Conservation (phyloP, 768 basidiomycete genomes). For the Kwoniella sp. region DNA sequence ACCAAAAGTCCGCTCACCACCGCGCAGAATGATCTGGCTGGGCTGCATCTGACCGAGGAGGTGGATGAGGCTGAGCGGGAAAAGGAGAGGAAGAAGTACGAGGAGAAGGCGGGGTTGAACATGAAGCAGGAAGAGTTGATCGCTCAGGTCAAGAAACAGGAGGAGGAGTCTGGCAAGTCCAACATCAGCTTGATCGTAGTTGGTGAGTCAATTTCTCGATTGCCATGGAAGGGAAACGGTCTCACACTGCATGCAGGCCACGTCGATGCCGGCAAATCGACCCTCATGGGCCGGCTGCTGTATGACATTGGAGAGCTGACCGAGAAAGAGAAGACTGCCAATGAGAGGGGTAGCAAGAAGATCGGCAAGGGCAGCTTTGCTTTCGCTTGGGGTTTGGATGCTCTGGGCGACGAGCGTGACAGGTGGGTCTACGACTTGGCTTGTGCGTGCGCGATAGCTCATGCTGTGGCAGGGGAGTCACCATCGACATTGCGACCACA, state of each 20-base stretch:
- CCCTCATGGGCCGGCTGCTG: slow-evolving; percentile 87
- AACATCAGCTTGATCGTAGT: slow-evolving; percentile 84
- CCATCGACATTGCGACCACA: slow-evolving; percentile 92
- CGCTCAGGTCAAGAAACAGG: slow-evolving; percentile 65
- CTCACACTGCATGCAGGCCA: too few relatives aligned
- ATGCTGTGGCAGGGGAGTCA: slow-evolving; percentile 70
- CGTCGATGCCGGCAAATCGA: slow-evolving; percentile 98
- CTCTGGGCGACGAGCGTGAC: slow-evolving; percentile 84
- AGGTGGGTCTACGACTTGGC: slow-evolving; percentile 60
- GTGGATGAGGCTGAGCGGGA: slow-evolving; percentile 51
- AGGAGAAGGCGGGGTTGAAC: slow-evolving; percentile 58
- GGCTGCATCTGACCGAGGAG: slow-evolving; percentile 61
- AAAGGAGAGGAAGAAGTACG: slow-evolving; percentile 37
- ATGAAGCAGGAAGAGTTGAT: slow-evolving; percentile 76
- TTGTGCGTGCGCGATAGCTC: neutral
- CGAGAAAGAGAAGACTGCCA: slow-evolving; percentile 75
- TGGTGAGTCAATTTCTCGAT: slow-evolving; percentile 56
- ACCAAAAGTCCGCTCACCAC: slow-evolving; percentile 51
- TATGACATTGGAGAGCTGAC: slow-evolving; percentile 86
- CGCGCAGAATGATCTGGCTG: slow-evolving; percentile 67
- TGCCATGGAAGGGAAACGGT: neutral
- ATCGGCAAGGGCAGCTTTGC: slow-evolving; percentile 92
- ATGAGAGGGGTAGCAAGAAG: slow-evolving; percentile 83
- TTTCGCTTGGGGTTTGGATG: slow-evolving; percentile 97
- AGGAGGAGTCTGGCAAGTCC: slow-evolving; percentile 58